Evolutionary conservation across 371 early-diverging fungal species (phyloP), one percentile per base, ranked within the genome.

Genomic region (Mortierella sp.): DNA sequence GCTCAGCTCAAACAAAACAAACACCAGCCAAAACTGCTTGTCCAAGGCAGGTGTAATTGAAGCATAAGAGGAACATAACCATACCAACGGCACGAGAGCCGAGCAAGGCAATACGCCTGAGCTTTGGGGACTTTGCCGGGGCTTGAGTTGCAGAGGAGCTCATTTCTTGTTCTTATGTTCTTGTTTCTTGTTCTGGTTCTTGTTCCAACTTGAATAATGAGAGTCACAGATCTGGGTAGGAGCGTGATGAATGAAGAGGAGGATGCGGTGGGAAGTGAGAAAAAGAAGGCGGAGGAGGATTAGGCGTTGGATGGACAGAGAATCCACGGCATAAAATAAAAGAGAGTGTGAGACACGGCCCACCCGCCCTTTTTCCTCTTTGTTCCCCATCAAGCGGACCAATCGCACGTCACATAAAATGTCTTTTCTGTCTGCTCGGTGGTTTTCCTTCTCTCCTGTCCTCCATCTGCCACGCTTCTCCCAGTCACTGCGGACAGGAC

Each of bases 61-160:
- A n/a, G n/a, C n/a, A n/a, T 14, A 34, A 27, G 21, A 31, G 50
- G 27, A 23, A 42, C 34, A 19, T 41, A 27, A 50, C 72, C 83
- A 85, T 92, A 84, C 95, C 95, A 41, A 95, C 95, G 42, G 95
- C 92, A 62, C 93, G 81, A 44, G 91, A 87, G 41, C 97, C 95
- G 47, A 95, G 84, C 4, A 96, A 87, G 17, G 87, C 91, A 62
- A 93, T 89, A 64, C 89, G 85, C 81, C 92, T 81, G 37, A 82
- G 80, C 72, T 84, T 84, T 32, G 84, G 80, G 23, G 80, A 72
- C 44, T 67, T 72, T 15, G 55, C 60, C 37, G 76, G 76, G 15
- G 64, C 49, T 49, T 75, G 76, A 4, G 76, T 60, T 17, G 76
- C 64, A 27, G 70, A 44, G 26, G 65, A 46, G 37, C 58, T 72